These are phyloP conservation scores for Geranium rotundifolium DNA, from an alignment of 345 rosid genomes.

Conservation along the genomic window DNA sequence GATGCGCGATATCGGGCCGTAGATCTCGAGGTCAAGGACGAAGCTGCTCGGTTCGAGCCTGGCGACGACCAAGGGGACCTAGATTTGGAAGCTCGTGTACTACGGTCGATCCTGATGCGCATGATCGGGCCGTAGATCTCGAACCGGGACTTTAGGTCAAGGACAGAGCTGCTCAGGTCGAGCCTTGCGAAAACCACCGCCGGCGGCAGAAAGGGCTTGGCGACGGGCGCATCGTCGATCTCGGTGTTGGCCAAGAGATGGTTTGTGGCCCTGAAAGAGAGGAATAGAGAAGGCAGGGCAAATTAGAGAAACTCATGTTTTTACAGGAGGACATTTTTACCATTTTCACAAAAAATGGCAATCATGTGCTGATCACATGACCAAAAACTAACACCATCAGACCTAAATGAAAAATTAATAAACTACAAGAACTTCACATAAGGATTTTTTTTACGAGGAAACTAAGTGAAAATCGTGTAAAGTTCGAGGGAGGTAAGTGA, in stretches of 20 bases:
- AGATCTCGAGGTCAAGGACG: constrained; percentile 83
- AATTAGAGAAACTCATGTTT: no score
- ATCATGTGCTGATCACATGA: no score
- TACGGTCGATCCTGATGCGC: constrained; percentile 67
- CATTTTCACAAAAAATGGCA: no score
- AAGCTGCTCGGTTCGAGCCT: no score
- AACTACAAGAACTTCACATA: no score
- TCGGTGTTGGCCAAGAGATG: constrained; percentile 22
- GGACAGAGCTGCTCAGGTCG: constrained; percentile 52
- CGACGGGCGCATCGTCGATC: constrained; percentile 23
- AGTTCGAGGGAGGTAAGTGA: no score
- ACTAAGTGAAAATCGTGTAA: no score
- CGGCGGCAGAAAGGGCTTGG: constrained; percentile 48
- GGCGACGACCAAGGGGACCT: constrained; percentile 67
- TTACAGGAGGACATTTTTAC: no score
- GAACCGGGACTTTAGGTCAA: constrained; percentile 80
- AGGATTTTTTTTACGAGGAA: no score
- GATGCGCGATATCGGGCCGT: constrained; percentile 76
- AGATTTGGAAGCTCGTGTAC: constrained; percentile 41
- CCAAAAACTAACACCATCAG: no score
- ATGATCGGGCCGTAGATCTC: constrained; percentile 88
- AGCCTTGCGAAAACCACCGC: constrained; percentile 51
- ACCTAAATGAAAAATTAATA: no score
- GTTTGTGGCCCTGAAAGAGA: constrained; percentile 51
- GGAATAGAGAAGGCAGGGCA: constrained; percentile 11